Percentiles rank a stretch among this genome's conserved stretches.
Evolutionary conservation across 345 rosid genomes (phyloP).

Genomic region (Rhizophora mangle): DNA sequence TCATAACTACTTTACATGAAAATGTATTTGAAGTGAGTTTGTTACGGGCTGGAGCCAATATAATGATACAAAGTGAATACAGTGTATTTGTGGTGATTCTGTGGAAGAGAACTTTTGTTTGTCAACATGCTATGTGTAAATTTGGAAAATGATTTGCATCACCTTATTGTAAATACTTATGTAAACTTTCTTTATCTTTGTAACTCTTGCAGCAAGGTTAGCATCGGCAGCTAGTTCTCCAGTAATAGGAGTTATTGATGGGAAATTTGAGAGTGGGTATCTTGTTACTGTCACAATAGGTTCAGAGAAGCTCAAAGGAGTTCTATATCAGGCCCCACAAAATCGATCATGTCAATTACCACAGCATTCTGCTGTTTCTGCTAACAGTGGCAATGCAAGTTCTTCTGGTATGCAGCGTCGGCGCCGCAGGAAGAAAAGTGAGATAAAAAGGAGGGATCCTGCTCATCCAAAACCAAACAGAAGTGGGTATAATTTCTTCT

Average conservation of each 20-base stretch:
- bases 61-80: too few species aligned
- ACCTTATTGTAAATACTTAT: neutral
- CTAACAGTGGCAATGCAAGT: slow-evolving; percentile 24
- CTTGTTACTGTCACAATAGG: slow-evolving; percentile 80
- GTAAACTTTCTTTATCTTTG: neutral
- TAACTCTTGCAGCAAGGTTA: slow-evolving; percentile 27
- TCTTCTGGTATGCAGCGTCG: slow-evolving; percentile 58
- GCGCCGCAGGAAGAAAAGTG: slow-evolving; percentile 79
- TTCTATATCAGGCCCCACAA: slow-evolving; percentile 60
- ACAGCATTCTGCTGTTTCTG: slow-evolving; percentile 26
- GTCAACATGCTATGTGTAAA: too few species aligned
- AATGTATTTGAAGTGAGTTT: too few species aligned
- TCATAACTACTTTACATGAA: neutral
- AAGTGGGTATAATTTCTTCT: slow-evolving; percentile 96
- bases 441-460: slow-evolving; percentile 91
- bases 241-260: slow-evolving; percentile 82
- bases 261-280: slow-evolving; percentile 86
- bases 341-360: slow-evolving; percentile 33
- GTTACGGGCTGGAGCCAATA: too few species aligned
- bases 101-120: too few species aligned
- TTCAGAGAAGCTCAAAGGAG: slow-evolving; percentile 74
- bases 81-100: too few species aligned
- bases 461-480: slow-evolving; percentile 90
- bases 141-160: neutral
- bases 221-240: slow-evolving; percentile 43